These are phyloP conservation scores for Mortierella sp. DNA, from an alignment of 371 early-diverging fungal species.

Conservation along the genomic window DNA sequence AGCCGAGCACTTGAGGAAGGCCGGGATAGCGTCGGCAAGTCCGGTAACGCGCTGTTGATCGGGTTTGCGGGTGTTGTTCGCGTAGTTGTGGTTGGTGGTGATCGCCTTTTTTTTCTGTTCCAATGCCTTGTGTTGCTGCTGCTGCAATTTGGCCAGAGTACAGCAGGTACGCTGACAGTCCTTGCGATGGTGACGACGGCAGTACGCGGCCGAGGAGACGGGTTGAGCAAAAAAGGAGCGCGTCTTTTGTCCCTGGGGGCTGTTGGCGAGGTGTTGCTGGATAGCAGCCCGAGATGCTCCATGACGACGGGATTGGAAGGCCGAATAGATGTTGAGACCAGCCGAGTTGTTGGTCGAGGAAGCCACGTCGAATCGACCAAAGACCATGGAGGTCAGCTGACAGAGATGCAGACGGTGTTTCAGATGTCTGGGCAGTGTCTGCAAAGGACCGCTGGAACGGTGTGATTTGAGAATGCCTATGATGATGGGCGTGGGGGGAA, in stretches of 20 bases:
- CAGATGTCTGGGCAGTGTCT: conserved; percentile 62
- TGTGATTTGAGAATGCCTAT: conserved; percentile 71
- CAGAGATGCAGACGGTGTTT: conserved; percentile 72
- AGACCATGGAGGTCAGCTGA: conserved; percentile 71
- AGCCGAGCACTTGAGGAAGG: conserved; percentile 69
- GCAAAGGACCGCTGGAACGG: conserved; percentile 61
- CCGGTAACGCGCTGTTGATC: conserved; percentile 49
- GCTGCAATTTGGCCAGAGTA: conserved; percentile 52
- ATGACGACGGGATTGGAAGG: conserved; percentile 50
- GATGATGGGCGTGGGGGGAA: not conserved
- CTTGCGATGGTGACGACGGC: conserved; percentile 57
- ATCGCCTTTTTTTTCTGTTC: conserved; percentile 56
- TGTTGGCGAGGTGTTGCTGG: conserved; percentile 32
- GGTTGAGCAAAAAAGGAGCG: conserved; percentile 36
- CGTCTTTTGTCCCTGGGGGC: conserved; percentile 28
- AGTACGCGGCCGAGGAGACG: conserved; percentile 35
- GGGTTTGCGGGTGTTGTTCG: conserved; percentile 19
- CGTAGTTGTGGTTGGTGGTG: conserved; percentile 19
- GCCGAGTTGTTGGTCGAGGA: conserved; percentile 56
- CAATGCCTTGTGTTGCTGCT: conserved; percentile 54
- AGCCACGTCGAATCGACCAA: conserved; percentile 73
- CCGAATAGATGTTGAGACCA: conserved; percentile 44
- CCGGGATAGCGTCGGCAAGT: conserved; percentile 70
- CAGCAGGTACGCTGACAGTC: conserved; percentile 57
- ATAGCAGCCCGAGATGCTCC: conserved; percentile 41